A percentile compares a stretch with the other conserved stretches of the same genome.
Evolutionary conservation across 176 grass and related monocot genomes (phyloP).

Genomic region (Eleusine coracana): DNA sequence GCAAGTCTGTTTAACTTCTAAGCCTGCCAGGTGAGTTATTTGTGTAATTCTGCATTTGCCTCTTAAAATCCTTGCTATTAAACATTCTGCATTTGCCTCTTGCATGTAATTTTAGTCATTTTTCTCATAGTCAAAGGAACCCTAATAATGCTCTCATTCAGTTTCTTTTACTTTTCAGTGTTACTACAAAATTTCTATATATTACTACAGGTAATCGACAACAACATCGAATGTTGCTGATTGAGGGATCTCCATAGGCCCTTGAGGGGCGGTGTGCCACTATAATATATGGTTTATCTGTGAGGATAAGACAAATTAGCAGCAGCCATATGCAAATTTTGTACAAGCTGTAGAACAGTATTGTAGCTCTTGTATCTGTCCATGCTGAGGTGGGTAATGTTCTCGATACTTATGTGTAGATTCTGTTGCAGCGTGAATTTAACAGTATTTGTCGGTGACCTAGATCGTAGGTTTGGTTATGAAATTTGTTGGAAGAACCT

Average conservation of each 20-base stretch:
- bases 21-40: slow-evolving; percentile 13
- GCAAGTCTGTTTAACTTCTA: slow-evolving; percentile 18
- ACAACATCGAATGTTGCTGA: background rate
- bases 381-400: background rate
- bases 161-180: background rate
- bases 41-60: background rate
- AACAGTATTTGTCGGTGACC: background rate
- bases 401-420: background rate
- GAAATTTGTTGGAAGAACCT: background rate
- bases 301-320: background rate
- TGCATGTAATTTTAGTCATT: slow-evolving; percentile 4
- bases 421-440: background rate
- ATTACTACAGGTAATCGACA: background rate
- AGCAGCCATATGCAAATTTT: background rate
- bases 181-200: background rate
- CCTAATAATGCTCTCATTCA: background rate
- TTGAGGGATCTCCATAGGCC: background rate
- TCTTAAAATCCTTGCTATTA: background rate
- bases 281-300: background rate
- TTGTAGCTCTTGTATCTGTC: background rate
- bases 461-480: background rate
- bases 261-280: too few species aligned
- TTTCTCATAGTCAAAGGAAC: slow-evolving; percentile 1
- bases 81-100: background rate
- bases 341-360: slow-evolving; percentile 14